Evolutionary conservation across 2,329 filamentous ascomycete species (phyloP).

Genomic region (Beauveria pseudobassiana): DNA sequence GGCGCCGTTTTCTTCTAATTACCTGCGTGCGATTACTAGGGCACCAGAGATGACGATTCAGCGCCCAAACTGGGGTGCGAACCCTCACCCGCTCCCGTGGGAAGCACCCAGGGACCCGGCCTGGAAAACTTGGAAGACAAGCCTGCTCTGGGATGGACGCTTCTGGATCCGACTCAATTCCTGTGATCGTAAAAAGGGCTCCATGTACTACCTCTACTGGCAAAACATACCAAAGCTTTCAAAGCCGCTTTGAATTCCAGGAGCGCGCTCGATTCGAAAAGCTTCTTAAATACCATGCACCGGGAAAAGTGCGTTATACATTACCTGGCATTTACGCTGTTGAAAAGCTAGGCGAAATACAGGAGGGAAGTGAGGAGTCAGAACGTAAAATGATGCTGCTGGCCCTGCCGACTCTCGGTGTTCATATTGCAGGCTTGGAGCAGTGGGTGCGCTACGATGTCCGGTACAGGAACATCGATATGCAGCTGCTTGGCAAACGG

Average conservation of each 20-base stretch:
- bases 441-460: conserved; percentile 43
- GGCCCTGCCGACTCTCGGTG: conserved; percentile 45
- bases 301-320: conserved; percentile 47
- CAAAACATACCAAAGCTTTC: conserved; percentile 39
- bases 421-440: conserved; percentile 38
- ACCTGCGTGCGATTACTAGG: conserved; percentile 13
- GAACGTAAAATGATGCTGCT: conserved; percentile 31
- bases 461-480: conserved; percentile 43
- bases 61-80: neutral
- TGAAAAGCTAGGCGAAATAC: conserved; percentile 17
- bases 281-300: conserved; percentile 41
- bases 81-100: neutral
- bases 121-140: conserved; percentile 27
- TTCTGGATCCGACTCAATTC: conserved; percentile 50
- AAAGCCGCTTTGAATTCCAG: conserved; percentile 32
- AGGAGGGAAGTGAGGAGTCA: neutral
- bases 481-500: conserved; percentile 25
- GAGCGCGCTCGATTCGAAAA: conserved; percentile 29
- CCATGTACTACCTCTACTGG: conserved; percentile 38
- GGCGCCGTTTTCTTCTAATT: conserved; percentile 35
- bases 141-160: conserved; percentile 49
- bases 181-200: conserved; percentile 32
- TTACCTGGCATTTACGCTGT: conserved; percentile 47
- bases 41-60: neutral
- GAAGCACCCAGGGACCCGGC: conserved; percentile 21